phyloP scores from a whole-genome alignment of 2,329 filamentous ascomycete genomes.

The Colletotrichum lentis region DNA sequence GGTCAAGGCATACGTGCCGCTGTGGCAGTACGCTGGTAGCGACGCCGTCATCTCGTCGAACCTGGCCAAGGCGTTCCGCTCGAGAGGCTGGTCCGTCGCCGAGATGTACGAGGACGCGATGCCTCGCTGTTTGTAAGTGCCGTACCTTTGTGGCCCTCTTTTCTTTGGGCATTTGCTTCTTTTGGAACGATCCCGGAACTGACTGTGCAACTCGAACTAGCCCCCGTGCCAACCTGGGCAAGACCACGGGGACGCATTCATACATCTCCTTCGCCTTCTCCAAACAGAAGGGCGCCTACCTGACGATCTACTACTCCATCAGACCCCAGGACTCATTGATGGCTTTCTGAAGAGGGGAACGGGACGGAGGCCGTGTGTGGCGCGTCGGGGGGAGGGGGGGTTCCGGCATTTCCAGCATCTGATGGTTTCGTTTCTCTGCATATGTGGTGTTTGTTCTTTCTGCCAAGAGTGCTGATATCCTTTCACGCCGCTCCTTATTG shows the following conservation, averaged over 20 bases:
- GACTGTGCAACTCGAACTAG: conserved; percentile 4
- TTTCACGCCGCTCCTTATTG: background rate
- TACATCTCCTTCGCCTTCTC: conserved; percentile 40
- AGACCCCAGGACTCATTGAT: conserved; percentile 26
- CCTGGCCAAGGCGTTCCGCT: conserved; percentile 32
- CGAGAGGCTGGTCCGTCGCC: conserved; percentile 34
- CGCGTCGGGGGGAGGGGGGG: background rate
- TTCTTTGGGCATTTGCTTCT: too few species aligned
- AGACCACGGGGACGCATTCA: conserved; percentile 33
- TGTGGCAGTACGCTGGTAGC: conserved; percentile 41
- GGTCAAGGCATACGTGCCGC: conserved; percentile 43
- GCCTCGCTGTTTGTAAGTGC: conserved; percentile 35
- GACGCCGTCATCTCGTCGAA: conserved; percentile 33
- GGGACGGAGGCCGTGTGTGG: background rate
- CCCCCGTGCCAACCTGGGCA: conserved; percentile 28
- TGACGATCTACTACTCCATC: conserved; percentile 40
- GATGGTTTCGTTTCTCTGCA: background rate
- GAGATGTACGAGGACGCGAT: conserved; percentile 34
- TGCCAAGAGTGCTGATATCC: background rate
- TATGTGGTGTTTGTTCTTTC: background rate
- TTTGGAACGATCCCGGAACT: background rate
- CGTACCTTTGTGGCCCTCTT: background rate
- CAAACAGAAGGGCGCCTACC: conserved; percentile 38
- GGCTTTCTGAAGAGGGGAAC: conserved; percentile 19
- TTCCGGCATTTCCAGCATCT: background rate